phyloP scores from a whole-genome alignment of 306 rosid species.

The Betula pendula region DNA sequence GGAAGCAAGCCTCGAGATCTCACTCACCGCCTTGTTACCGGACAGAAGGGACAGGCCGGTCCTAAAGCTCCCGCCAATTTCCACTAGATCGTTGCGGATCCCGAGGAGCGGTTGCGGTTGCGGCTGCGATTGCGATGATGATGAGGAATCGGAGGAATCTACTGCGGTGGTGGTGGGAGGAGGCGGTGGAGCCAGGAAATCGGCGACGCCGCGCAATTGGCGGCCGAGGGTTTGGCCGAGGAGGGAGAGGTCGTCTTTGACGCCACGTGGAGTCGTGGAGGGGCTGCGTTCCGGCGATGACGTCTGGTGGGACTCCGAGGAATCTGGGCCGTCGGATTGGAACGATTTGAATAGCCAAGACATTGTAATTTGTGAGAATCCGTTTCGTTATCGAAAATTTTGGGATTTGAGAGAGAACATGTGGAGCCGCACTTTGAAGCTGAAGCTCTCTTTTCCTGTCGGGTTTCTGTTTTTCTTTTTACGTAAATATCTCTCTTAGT shows the following conservation, averaged over 20 bases:
- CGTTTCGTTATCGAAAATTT: not conserved
- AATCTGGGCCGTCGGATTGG: constrained; percentile 41
- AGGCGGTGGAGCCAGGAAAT: constrained; percentile 88
- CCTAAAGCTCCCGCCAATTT: constrained; percentile 81
- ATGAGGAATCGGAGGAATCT: constrained; percentile 11
- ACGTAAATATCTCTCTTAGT: not conserved
- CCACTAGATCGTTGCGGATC: constrained; percentile 83
- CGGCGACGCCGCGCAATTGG: constrained; percentile 76
- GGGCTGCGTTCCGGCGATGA: constrained; percentile 23
- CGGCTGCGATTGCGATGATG: constrained; percentile 23
- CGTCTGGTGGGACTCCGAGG: constrained; percentile 22
- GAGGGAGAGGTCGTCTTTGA: constrained; percentile 56
- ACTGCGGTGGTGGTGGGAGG: constrained; percentile 26
- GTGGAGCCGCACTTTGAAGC: not conserved
- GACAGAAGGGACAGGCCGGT: constrained; percentile 74
- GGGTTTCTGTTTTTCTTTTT: not conserved
- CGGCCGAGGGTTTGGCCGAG: constrained; percentile 49
- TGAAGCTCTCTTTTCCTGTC: too few relatives aligned
- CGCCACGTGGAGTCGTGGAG: constrained; percentile 37
- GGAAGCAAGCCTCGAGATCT: constrained; percentile 75
- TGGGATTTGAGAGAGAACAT: not conserved
- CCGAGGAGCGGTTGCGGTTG: constrained; percentile 54
- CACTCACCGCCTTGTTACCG: constrained; percentile 64
- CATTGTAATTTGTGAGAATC: constrained; percentile 36
- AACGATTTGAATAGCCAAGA: constrained; percentile 76